These are phyloP conservation scores for Eucalyptus albens DNA, from an alignment of 345 rosid species.

Conservation along the genomic window DNA sequence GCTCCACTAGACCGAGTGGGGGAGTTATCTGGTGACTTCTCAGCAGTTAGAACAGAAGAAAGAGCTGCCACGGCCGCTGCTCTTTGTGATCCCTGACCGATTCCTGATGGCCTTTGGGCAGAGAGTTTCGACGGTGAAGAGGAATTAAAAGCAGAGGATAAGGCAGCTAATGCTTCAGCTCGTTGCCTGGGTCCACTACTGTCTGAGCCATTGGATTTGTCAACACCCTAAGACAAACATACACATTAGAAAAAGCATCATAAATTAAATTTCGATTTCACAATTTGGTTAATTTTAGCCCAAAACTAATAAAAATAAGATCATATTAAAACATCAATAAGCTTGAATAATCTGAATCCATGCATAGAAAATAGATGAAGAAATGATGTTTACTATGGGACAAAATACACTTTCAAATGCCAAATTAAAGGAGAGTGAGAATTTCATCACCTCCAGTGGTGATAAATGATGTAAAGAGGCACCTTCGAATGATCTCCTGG, in stretches of 20 bases:
- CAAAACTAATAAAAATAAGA: background rate
- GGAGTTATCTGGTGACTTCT: conserved; percentile 59
- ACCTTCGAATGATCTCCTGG: background rate
- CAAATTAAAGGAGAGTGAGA: background rate
- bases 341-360: background rate
- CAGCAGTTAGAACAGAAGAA: conserved; percentile 81
- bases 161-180: conserved; percentile 84
- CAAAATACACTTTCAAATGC: background rate
- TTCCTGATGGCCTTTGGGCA: conserved; percentile 24
- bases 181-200: conserved; percentile 71
- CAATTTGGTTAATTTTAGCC: background rate
- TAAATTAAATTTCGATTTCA: background rate
- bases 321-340: background rate
- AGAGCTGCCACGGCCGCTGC: conserved; percentile 98
- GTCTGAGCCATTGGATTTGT: conserved; percentile 54
- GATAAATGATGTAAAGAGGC: background rate
- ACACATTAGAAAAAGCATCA: background rate
- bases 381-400: background rate
- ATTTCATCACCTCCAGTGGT: background rate
- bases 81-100: conserved; percentile 67
- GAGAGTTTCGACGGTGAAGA: conserved; percentile 41
- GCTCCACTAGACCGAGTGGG: conserved; percentile 38
- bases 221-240: conserved; percentile 18
- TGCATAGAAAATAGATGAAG: background rate
- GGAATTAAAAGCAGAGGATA: conserved; percentile 63